Evolutionary conservation across 2,329 filamentous ascomycete genomes (phyloP).

Genomic region (Microcyclosporella mali): DNA sequence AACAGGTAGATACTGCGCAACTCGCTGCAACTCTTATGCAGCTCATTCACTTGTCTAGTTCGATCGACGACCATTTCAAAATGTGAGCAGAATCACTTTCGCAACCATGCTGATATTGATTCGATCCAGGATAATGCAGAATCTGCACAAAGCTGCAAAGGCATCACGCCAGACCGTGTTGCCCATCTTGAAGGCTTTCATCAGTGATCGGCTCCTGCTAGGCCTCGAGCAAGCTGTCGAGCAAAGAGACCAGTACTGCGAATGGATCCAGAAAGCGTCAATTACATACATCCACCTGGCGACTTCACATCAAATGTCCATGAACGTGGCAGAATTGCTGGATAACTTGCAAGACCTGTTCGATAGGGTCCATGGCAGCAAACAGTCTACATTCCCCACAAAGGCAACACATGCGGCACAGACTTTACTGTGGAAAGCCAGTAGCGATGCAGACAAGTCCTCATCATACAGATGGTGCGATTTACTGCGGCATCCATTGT

Average conservation of each 20-base stretch:
- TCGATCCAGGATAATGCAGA: conserved; percentile 51
- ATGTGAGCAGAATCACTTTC: conserved; percentile 34
- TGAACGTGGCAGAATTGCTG: conserved; percentile 7
- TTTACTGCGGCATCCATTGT: conserved; percentile 60
- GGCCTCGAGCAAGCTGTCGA: conserved; percentile 30
- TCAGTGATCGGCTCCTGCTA: conserved; percentile 50
- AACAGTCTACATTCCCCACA: conserved; percentile 41
- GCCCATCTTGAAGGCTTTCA: conserved; percentile 56
- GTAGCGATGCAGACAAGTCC: conserved; percentile 2
- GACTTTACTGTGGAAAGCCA: conserved; percentile 69
- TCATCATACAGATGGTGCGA: conserved; percentile 55
- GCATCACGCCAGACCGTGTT: conserved; percentile 2
- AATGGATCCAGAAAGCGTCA: conserved; percentile 63
- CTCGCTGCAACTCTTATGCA: conserved; percentile 50
- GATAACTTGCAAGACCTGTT: conserved; percentile 4
- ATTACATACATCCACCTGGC: conserved; percentile 63
- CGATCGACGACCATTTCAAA: conserved; percentile 60
- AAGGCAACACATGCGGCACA: conserved; percentile 62
- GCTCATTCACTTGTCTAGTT: conserved; percentile 55
- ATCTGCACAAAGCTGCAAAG: conserved; percentile 59
- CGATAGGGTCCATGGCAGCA: too few relatives aligned
- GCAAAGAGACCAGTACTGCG: too few relatives aligned
- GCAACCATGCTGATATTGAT: background rate
- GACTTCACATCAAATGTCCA: conserved; percentile 42
- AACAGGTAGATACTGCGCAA: conserved; percentile 32